Conservation (phyloP, 441 rosid genomes). For the Euphorbia schlechtendalii region DNA sequence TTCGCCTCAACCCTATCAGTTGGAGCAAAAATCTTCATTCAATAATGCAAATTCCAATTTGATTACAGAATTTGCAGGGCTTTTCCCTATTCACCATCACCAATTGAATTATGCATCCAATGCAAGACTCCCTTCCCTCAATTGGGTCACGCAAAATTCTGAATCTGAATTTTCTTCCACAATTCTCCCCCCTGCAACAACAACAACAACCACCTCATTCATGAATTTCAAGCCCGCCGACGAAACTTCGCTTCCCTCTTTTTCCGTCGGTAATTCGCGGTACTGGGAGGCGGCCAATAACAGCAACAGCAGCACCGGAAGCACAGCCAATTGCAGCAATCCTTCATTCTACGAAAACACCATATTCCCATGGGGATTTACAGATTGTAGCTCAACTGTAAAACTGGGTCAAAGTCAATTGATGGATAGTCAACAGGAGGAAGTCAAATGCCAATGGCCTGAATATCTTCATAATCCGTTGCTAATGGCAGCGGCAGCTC, state of each 20-base stretch:
- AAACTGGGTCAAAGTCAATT: slow-evolving; percentile 35
- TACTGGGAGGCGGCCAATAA: slow-evolving; percentile 39
- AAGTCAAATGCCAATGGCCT: slow-evolving; percentile 34
- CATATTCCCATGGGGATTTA: slow-evolving; percentile 45
- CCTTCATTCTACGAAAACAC: slow-evolving; percentile 37
- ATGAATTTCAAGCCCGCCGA: slow-evolving; percentile 33
- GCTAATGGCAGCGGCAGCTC: slow-evolving; percentile 36
- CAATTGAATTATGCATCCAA: slow-evolving; percentile 37
- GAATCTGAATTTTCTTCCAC: slow-evolving; percentile 35
- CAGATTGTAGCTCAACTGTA: slow-evolving; percentile 41
- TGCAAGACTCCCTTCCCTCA: slow-evolving; percentile 26
- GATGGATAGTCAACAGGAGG: slow-evolving; percentile 33
- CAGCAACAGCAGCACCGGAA: slow-evolving; percentile 28
- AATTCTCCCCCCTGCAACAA: slow-evolving; percentile 27
- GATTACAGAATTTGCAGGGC: slow-evolving; percentile 30
- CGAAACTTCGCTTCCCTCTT: slow-evolving; percentile 24
- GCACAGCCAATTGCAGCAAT: slow-evolving; percentile 31
- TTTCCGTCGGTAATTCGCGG: slow-evolving; percentile 27
- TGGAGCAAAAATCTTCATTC: slow-evolving; percentile 24
- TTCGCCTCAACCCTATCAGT: slow-evolving; percentile 21
- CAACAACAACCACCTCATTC: slow-evolving; percentile 28
- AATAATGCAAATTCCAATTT: slow-evolving; percentile 16
- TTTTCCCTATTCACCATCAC: slow-evolving; percentile 41
- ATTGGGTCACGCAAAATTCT: slow-evolving; percentile 40
- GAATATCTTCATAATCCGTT: slow-evolving; percentile 42